Base-by-base conservation (phyloP, 495 filamentous ascomycete species). In the Podospora pseudopauciseta region DNA sequence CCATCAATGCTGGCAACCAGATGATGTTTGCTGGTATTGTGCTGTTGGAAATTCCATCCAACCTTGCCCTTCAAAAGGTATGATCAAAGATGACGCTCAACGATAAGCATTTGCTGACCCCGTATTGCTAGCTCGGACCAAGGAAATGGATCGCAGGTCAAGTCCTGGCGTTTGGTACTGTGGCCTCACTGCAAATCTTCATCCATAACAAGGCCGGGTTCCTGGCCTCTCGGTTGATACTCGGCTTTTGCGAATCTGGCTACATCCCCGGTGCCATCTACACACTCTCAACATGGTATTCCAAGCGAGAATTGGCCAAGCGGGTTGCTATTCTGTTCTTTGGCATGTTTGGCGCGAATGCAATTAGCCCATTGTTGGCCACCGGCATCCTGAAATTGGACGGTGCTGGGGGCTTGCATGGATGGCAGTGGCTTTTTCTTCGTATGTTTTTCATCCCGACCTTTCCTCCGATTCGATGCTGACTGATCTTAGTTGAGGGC, bases 361-460 rank as follows among this genome's bases (percentile, higher is more conserved):
- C 72, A 9, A 66, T 74, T 70, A 81, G 85, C 23, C 81, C 83
- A 2, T 70, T 87, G n/a, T 79, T 87, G 15, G 84, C 84, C 0
- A 80, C 83, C 3, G 85, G 81, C 2, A 77, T 85, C 19, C 75
- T 87, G 19, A 78, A 78, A 34, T 68, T 87, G 4, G 67, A 73
- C 56, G 82, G 81, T 1, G 70, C 68, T 13, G 64, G 72, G 56
- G 82, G 81, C 0, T 70, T 85, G 18, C 74, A 72, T 9, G 85
- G 85, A 4, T 87, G 85, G 85, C 80, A 82, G 65, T 87, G 85
- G 85, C 79, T 87, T 1, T 86, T 86, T 71, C 70, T 87, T 2
- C 69, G 82, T 83, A 75, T 32, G 77, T 74, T 2, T 15, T 13
- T 13, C 27, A 20, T 19, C 13, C 0, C n/a, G 7, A 13, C 54